Evolutionary conservation across 2,329 filamentous ascomycete species (phyloP).

Genomic region (Zymoseptoria passerinii): DNA sequence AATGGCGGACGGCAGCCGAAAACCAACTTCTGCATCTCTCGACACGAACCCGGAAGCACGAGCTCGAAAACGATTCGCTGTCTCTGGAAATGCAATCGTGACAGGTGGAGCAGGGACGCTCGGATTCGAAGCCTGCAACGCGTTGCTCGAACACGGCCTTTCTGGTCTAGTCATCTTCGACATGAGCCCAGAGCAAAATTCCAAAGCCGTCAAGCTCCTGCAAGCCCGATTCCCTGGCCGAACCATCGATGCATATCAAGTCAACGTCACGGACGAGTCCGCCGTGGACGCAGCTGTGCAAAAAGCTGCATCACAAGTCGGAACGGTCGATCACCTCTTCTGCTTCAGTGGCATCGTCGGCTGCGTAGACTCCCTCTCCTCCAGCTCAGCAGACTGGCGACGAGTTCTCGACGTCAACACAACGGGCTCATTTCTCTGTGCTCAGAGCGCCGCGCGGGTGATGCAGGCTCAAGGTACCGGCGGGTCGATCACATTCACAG

Average conservation of each 20-base stretch:
- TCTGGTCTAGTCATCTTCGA: conserved; percentile 2
- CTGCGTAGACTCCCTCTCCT: neutral
- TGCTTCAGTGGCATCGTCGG: conserved; percentile 3
- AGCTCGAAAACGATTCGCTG: neutral
- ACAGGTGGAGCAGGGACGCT: conserved; percentile 3
- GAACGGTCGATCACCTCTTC: neutral
- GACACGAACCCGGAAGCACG: neutral
- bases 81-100: conserved; percentile 1
- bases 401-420: conserved; percentile 66
- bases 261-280: conserved; percentile 3
- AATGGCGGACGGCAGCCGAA: neutral
- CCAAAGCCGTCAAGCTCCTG: neutral
- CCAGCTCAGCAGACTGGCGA: neutral
- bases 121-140: neutral
- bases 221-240: neutral
- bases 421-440: conserved; percentile 66
- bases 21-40: neutral
- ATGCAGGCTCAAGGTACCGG: conserved; percentile 63
- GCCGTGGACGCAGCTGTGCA: conserved; percentile 1
- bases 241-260: neutral
- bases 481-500: conserved; percentile 63
- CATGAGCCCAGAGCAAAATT: neutral
- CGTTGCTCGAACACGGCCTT: conserved; percentile 2
- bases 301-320: neutral
- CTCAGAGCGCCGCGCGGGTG: conserved; percentile 41